Evolutionary conservation across 73 alveolate genomes (phyloP), one percentile per base, ranked within the genome.

Genomic region (Paraurostyla sp.): DNA sequence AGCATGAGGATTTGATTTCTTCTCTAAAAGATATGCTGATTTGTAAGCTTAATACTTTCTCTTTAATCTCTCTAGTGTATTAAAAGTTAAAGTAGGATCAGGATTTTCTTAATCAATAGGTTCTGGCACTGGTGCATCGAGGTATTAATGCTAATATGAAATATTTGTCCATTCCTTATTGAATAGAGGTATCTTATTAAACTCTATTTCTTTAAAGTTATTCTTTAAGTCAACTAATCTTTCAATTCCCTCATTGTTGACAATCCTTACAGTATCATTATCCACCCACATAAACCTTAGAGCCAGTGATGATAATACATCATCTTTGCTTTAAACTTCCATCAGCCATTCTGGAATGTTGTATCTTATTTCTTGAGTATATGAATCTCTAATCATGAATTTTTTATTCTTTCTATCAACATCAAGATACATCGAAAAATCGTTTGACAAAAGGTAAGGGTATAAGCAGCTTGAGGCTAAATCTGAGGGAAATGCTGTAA

Each of bases 281-380:
- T 32, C 71, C 3, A 75, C 33, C 87, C 87, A 75, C 46, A 25
- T 75, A 51, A 75, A 75, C 30, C 87, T 46, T 50, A 25, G 41
- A 3, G 40, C 87, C n/a, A n/a, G n/a, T n/a, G n/a, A n/a, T 18
- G 3, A 29, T 7, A 13, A 45, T 75, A 45, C 22, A 7, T 7
- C 42, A 75, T 43, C 54, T 49, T 45, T 33, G n/a, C 46, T 51
- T 6, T 15, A 1, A 11, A 33, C 68, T 45, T 43, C 23, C 51
- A 75, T 46, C n/a, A 75, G 73, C 20, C 54, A 45, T 18, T 18
- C 22, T 36, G 87, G 87, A 49, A 75, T 75, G 1, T 9, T 3
- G 9, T 13, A 42, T 7, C 6, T 46, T 4, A 22, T 32, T 7
- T 42, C 33, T 32, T 13, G 18, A 43, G 51, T 25, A 2, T 15